A percentile compares a stretch with the other conserved stretches of the same genome.
Conservation (phyloP, 768 basidiomycete genomes). For the Pulveroboletus sp. region DNA sequence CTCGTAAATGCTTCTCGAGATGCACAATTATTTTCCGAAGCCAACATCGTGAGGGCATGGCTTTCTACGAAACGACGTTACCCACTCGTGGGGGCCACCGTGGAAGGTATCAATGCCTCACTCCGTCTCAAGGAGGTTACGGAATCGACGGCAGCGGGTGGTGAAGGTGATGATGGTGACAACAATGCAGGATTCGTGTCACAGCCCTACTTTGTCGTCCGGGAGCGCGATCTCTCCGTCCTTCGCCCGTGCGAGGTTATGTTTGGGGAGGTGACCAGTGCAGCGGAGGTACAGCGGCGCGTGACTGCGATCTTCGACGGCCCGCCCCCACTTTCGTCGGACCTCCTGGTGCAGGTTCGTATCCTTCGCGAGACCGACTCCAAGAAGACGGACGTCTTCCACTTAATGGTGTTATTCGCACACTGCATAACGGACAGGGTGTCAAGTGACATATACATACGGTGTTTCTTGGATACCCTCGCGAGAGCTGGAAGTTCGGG, state of each 20-base stretch:
- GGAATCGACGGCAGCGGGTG: neutral
- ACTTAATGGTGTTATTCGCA: too few relatives aligned
- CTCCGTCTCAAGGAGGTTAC: neutral
- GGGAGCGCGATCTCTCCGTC: conserved; percentile 32
- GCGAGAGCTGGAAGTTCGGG: too few relatives aligned
- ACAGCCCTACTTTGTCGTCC: conserved; percentile 38
- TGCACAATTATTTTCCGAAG: conserved; percentile 22
- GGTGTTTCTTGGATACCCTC: too few relatives aligned
- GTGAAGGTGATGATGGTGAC: neutral
- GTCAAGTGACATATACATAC: too few relatives aligned
- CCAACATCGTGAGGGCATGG: conserved; percentile 43
- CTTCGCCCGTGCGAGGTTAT: conserved; percentile 37
- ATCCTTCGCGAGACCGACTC: too few relatives aligned
- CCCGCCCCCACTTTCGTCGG: conserved; percentile 4
- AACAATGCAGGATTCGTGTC: neutral
- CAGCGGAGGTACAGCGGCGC: conserved; percentile 31
- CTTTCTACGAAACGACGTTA: conserved; percentile 41
- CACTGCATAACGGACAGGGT: too few relatives aligned
- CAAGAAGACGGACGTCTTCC: too few relatives aligned
- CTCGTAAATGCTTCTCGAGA: conserved; percentile 26
- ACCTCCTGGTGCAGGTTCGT: too few relatives aligned
- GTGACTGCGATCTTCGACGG: conserved; percentile 31
- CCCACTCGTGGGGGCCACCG: conserved; percentile 43
- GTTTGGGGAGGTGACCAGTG: conserved; percentile 31
- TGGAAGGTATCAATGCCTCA: conserved; percentile 21